These are phyloP conservation scores for Saksenaea vasiformis DNA, from an alignment of 371 early-diverging fungal species.

Conservation along the genomic window DNA sequence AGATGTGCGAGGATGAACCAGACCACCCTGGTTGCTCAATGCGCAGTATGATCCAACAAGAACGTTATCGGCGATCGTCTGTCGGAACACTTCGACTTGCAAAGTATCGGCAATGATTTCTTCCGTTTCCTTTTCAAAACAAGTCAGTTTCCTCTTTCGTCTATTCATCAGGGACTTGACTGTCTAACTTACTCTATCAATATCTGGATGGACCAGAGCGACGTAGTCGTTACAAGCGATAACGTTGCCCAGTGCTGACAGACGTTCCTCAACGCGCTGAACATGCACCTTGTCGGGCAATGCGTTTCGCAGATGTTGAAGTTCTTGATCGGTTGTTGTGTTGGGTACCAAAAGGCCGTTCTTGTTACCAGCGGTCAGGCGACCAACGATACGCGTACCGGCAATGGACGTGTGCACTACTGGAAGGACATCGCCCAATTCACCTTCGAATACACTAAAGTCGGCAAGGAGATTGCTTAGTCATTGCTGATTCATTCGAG, in stretches of 20 bases:
- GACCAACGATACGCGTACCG: constrained; percentile 97
- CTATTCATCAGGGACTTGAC: neutral
- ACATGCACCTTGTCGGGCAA: constrained; percentile 96
- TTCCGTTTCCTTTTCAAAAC: constrained; percentile 80
- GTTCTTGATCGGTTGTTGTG: constrained; percentile 99
- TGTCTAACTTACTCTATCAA: constrained; percentile 77
- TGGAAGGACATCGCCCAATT: constrained; percentile 97
- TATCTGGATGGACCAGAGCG: constrained; percentile 99
- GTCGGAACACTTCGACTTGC: constrained; percentile 98
- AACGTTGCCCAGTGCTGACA: constrained; percentile 99
- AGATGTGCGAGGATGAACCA: constrained; percentile 96
- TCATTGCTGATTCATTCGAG: neutral
- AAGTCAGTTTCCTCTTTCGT: constrained; percentile 13
- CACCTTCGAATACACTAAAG: constrained; percentile 90
- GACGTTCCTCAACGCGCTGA: constrained; percentile 97
- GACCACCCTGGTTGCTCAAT: constrained; percentile 98
- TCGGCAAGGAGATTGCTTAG: neutral
- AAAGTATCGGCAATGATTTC: constrained; percentile 98
- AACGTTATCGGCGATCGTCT: constrained; percentile 98
- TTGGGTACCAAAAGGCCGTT: constrained; percentile 97
- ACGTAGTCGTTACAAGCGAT: constrained; percentile 99
- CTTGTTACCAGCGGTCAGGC: constrained; percentile 94
- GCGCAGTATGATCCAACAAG: constrained; percentile 99
- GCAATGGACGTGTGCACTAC: constrained; percentile 98
- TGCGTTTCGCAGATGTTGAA: constrained; percentile 97